These are phyloP conservation scores for Pleurotus djamor DNA, from an alignment of 768 basidiomycete species.

Conservation along the genomic window DNA sequence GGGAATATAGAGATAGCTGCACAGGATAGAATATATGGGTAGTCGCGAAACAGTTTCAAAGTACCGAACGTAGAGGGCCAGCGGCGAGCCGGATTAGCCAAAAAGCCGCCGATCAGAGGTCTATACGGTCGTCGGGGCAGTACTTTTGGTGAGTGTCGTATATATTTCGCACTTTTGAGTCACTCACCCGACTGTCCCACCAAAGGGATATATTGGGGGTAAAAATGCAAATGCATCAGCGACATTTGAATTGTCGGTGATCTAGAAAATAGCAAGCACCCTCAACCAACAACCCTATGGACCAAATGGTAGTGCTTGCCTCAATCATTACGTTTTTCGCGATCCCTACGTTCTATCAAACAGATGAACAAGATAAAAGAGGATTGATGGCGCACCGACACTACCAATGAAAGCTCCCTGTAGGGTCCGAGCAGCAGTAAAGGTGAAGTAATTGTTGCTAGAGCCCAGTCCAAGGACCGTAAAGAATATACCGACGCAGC, in stretches of 20 bases:
- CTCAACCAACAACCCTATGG: too few species aligned
- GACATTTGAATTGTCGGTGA: conserved; percentile 23
- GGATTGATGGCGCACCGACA: conserved; percentile 14
- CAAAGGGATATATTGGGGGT: conserved; percentile 23
- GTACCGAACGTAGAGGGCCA: conserved; percentile 25
- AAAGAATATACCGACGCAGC: conserved; percentile 36
- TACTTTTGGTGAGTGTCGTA: too few species aligned
- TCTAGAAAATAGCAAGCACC: conserved; percentile 10
- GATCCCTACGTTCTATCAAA: conserved; percentile 11
- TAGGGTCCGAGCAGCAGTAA: conserved; percentile 18
- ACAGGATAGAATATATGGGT: conserved; percentile 33
- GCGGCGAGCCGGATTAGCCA: conserved; percentile 26
- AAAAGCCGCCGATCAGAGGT: conserved; percentile 26
- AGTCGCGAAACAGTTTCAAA: conserved; percentile 21
- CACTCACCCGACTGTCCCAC: conserved; percentile 21
- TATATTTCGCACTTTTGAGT: too few species aligned
- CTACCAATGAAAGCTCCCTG: conserved; percentile 31
- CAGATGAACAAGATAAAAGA: neutral
- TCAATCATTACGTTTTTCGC: conserved; percentile 28
- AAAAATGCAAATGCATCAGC: conserved; percentile 23
- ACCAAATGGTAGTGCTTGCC: conserved; percentile 9
- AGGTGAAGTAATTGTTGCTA: conserved; percentile 32
- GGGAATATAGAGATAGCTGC: neutral
- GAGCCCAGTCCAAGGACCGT: conserved; percentile 40
- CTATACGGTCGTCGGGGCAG: too few species aligned